These are phyloP conservation scores for Aspergillus hiratsukae DNA, from an alignment of 2,329 filamentous ascomycete genomes.

Conservation along the genomic window DNA sequence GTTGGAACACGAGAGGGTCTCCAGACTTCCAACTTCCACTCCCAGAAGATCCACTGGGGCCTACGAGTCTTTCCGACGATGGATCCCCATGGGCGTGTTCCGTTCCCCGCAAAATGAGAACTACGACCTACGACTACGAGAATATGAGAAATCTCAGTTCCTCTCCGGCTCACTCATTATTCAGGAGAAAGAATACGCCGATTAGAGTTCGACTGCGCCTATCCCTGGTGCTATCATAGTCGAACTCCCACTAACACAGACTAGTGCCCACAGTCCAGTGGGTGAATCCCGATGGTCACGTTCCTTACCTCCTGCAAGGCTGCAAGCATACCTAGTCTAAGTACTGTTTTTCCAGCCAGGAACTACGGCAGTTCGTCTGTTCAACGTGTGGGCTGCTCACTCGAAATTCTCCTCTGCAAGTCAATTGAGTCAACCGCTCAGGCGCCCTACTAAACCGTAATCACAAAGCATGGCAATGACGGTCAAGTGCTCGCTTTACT, in stretches of 20 bases:
- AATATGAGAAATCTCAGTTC: background rate
- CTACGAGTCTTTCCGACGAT: background rate
- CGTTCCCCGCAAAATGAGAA: background rate
- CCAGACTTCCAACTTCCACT: background rate
- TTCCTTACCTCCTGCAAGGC: too few relatives aligned
- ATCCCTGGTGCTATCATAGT: background rate
- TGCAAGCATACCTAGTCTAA: too few relatives aligned
- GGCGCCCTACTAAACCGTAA: too few relatives aligned
- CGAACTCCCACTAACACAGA: background rate
- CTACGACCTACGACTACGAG: background rate
- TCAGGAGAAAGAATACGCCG: background rate
- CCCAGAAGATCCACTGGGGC: background rate
- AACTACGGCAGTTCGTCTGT: too few relatives aligned
- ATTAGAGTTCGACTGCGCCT: background rate
- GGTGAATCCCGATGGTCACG: too few relatives aligned
- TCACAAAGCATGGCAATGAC: background rate
- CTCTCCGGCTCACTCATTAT: background rate
- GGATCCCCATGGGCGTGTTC: background rate
- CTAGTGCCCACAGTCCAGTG: background rate
- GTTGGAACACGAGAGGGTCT: background rate
- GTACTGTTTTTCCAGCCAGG: background rate
- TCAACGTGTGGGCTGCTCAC: too few relatives aligned
- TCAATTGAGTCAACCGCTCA: too few relatives aligned
- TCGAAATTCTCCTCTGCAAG: too few relatives aligned
- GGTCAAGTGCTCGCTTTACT: conserved; percentile 6